Conservation (phyloP, 2,329 filamentous ascomycete genomes). For the Colletotrichum sp. region DNA sequence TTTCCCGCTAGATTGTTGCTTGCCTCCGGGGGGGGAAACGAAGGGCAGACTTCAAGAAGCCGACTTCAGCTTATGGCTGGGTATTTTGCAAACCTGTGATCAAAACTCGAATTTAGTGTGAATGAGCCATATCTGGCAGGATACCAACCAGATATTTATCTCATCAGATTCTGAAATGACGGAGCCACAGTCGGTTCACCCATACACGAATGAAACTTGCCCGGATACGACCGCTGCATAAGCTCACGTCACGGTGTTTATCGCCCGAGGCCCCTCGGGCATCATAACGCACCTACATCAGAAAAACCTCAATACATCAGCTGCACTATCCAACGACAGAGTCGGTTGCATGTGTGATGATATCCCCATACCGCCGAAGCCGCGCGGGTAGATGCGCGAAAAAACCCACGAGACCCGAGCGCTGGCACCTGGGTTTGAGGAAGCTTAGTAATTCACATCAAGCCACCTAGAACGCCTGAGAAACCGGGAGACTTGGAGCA, state of each 20-base stretch:
- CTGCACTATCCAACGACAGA: background rate
- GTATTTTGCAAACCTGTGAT: background rate
- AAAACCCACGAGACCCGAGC: background rate
- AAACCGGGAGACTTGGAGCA: background rate
- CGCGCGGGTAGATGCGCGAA: background rate
- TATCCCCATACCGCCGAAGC: background rate
- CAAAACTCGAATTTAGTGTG: background rate
- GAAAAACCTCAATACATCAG: background rate
- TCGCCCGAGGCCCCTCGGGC: background rate
- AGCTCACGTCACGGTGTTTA: background rate
- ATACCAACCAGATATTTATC: background rate
- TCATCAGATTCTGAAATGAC: background rate
- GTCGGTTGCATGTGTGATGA: background rate
- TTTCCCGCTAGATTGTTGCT: background rate
- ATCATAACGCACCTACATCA: background rate
- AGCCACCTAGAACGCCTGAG: background rate
- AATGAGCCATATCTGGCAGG: background rate
- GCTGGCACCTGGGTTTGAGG: background rate
- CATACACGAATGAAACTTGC: background rate
- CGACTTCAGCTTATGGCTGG: background rate
- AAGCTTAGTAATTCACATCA: background rate
- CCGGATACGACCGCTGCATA: background rate
- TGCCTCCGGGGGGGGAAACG: background rate
- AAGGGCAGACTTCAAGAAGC: background rate
- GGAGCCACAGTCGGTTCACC: background rate